Evolutionary conservation across 345 rosid genomes (phyloP).

Genomic region (Acer campestre): DNA sequence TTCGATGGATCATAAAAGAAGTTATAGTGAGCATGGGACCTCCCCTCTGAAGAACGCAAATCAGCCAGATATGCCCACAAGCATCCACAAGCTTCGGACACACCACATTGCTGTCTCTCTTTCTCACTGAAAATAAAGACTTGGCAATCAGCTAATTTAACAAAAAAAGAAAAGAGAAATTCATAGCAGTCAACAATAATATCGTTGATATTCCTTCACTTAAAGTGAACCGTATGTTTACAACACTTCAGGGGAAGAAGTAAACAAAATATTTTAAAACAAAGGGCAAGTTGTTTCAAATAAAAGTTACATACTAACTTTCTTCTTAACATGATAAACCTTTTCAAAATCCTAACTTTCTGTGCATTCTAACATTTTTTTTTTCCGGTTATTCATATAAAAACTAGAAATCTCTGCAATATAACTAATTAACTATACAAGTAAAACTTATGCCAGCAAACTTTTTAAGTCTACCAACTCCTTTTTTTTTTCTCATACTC

Average conservation of each 20-base stretch:
- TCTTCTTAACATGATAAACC: background rate
- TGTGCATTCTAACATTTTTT: background rate
- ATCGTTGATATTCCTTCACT: background rate
- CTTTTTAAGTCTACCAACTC: background rate
- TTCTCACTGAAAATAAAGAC: constrained; percentile 67
- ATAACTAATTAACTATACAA: no score
- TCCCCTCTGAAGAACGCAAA: constrained; percentile 61
- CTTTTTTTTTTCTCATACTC: background rate
- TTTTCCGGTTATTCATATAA: background rate
- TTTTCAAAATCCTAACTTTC: background rate
- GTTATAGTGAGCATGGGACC: constrained; percentile 77
- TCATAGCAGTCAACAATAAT: background rate
- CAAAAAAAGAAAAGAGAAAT: background rate
- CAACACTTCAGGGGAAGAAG: background rate
- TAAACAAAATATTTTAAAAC: background rate
- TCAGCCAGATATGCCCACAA: constrained; percentile 86
- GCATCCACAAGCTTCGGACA: constrained; percentile 77
- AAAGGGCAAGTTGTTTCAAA: no score
- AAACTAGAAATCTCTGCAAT: background rate
- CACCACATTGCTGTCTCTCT: constrained; percentile 75
- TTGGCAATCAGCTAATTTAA: background rate
- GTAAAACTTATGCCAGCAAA: background rate
- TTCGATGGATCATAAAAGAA: constrained; percentile 69
- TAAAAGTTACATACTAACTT: no score
- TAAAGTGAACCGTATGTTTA: background rate